phyloP scores from a whole-genome alignment of 805 yeast genomes.

The Wickerhamiella kazuoi region DNA sequence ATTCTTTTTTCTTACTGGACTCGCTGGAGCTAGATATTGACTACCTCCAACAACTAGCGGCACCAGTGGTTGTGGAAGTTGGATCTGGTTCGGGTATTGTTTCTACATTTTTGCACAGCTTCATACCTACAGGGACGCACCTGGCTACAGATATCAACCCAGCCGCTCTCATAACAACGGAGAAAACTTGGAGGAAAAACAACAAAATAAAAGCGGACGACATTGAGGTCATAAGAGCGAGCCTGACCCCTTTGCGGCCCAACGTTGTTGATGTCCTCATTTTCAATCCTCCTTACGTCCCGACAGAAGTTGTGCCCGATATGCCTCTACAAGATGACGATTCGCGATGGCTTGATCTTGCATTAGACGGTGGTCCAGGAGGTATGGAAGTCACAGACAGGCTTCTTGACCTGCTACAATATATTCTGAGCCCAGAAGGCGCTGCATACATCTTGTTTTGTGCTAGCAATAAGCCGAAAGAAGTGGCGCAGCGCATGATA shows the following conservation, averaged over 20 bases:
- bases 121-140: constrained; percentile 36
- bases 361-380: constrained; percentile 71
- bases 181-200: constrained; percentile 27
- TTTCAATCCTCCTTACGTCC: constrained; percentile 96
- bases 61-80: constrained; percentile 55
- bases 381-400: constrained; percentile 77
- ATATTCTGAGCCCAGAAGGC: constrained; percentile 40
- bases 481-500: constrained; percentile 34
- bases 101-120: constrained; percentile 52
- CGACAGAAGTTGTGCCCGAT: constrained; percentile 56
- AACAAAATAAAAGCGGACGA: constrained; percentile 25
- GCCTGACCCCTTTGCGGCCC: constrained; percentile 25
- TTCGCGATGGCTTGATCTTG: constrained; percentile 68
- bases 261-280: constrained; percentile 49
- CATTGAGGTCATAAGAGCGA: constrained; percentile 41
- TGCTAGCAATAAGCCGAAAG: constrained; percentile 68
- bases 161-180: constrained; percentile 44
- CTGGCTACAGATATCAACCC: constrained; percentile 71
- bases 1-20: constrained; percentile 70
- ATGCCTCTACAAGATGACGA: constrained; percentile 34
- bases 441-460: constrained; percentile 80
- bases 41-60: constrained; percentile 16
- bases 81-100: constrained; percentile 91
- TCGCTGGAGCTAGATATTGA: constrained; percentile 44
- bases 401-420: constrained; percentile 38